Evolutionary conservation across 2,329 filamentous ascomycete genomes (phyloP).

Genomic region (Colletotrichum costaricense): DNA sequence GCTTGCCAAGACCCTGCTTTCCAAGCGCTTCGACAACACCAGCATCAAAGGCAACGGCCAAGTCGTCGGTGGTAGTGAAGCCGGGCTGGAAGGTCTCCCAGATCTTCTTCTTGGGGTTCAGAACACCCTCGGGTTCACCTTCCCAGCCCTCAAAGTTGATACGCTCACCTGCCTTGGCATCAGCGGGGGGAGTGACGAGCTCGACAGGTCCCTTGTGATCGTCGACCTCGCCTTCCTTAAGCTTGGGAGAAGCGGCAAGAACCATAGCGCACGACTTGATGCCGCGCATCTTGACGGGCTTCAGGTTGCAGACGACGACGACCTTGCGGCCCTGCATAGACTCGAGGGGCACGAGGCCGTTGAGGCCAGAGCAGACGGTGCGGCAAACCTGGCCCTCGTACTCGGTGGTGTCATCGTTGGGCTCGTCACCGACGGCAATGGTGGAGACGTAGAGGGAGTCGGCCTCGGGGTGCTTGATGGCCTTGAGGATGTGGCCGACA

Average conservation of each 20-base stretch:
- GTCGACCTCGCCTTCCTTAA: conserved; percentile 84
- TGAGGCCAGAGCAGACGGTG: conserved; percentile 96
- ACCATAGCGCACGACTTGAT: conserved; percentile 87
- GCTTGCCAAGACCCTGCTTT: conserved; percentile 73
- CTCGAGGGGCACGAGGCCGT: conserved; percentile 89
- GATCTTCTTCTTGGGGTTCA: conserved; percentile 99
- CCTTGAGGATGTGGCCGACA: conserved; percentile 97
- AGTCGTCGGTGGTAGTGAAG: conserved; percentile 85
- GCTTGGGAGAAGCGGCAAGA: conserved; percentile 87
- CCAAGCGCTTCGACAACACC: conserved; percentile 80
- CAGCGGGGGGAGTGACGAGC: conserved; percentile 85
- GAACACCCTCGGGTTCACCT: conserved; percentile 89
- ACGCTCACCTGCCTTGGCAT: conserved; percentile 83
- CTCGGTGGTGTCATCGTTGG: conserved; percentile 90
- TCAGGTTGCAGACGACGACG: conserved; percentile 95
- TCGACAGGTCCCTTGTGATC: conserved; percentile 93
- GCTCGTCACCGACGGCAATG: conserved; percentile 90
- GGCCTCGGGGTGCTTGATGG: conserved; percentile 94
- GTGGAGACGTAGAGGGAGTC: conserved; percentile 96
- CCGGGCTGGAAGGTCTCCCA: conserved; percentile 98
- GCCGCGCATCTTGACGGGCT: conserved; percentile 99
- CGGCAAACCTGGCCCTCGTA: conserved; percentile 92
- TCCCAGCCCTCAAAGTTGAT: conserved; percentile 96
- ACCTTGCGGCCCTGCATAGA: conserved; percentile 98
- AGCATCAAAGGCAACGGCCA: conserved; percentile 90